Evolutionary conservation across 495 filamentous ascomycete genomes (phyloP), one percentile per base, ranked within the genome.

Genomic region (Penicillium crystallinum): DNA sequence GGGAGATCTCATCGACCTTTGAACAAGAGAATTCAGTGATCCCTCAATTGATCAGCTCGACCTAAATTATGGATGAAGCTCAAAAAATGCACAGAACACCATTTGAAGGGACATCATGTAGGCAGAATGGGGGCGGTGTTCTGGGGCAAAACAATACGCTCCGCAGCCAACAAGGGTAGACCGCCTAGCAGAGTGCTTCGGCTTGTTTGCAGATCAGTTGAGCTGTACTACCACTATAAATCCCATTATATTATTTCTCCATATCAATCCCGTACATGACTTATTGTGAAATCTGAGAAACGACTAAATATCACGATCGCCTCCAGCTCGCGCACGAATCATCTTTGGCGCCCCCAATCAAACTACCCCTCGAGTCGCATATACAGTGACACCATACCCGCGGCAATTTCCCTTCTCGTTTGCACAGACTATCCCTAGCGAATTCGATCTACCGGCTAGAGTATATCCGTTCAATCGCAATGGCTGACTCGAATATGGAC

Each of bases 401-500:
- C 38, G 6, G 27, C 19, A 52, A 4, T 38, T n/a, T 18, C 18
- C 22, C 12, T 25, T 37, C 4, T 10, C 19, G 25, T 18, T 8
- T 21, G 17, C 8, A 44, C 17, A 45, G 29, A 10, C 18, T 10
- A 38, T n/a, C 30, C 11, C 4, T 45, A 4, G 18, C 17, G 3
- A 5, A 3, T 10, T 42, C 31, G 3, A 18, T 15, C 27, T 19
- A 18, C 9, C 15, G 30, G 2, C 46, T 12, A 9, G 38, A 11
- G 27, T 9, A 17, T 33, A 9, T 36, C 1, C 18, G 27, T 14
- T 34, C 15, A 19, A 42, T 14, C 6, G 35, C 23, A 19, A 68
- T 67, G 62, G 59, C 63, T 38, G 64, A 72, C 39, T 21, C 52
- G 10, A 36, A 38, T 6, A 64, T 72, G 51, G 72, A 77, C 53